Evolutionary conservation across 352 stramenopile species (phyloP).

Genomic region (Pythium phragmiticola): DNA sequence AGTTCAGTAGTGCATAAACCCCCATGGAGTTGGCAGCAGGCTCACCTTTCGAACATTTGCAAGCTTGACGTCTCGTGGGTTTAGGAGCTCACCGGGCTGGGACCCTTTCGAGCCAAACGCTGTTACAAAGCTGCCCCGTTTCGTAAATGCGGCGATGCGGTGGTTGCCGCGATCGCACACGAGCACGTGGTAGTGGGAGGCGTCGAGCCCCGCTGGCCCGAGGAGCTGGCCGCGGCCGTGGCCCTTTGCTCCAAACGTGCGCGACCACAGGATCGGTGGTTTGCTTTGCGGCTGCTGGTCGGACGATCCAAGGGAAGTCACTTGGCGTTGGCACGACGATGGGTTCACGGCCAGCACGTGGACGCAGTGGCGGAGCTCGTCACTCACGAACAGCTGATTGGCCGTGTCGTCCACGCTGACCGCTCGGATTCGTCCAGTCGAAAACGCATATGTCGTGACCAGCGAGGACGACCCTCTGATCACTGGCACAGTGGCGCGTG

Average conservation of each 20-base stretch:
- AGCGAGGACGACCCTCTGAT: background rate
- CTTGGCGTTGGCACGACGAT: constrained; percentile 6
- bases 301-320: background rate
- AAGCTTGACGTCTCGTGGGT: constrained; percentile 54
- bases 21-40: background rate
- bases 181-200: constrained; percentile 70
- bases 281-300: background rate
- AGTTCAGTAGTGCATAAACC: too few species aligned
- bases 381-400: constrained; percentile 62
- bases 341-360: constrained; percentile 40
- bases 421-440: constrained; percentile 9
- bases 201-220: constrained; percentile 41
- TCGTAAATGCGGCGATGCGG: constrained; percentile 51
- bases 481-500: background rate
- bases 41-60: constrained; percentile 62
- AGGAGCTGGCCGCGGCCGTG: constrained; percentile 37
- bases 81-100: constrained; percentile 36
- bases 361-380: constrained; percentile 50
- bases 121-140: constrained; percentile 54
- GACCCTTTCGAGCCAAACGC: constrained; percentile 42
- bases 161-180: constrained; percentile 59
- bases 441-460: background rate
- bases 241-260: constrained; percentile 35
- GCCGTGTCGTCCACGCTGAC: constrained; percentile 53
- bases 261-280: constrained; percentile 10